These are phyloP conservation scores for Chloris gayana DNA, from an alignment of 176 grass and related monocot species.

Conservation along the genomic window DNA sequence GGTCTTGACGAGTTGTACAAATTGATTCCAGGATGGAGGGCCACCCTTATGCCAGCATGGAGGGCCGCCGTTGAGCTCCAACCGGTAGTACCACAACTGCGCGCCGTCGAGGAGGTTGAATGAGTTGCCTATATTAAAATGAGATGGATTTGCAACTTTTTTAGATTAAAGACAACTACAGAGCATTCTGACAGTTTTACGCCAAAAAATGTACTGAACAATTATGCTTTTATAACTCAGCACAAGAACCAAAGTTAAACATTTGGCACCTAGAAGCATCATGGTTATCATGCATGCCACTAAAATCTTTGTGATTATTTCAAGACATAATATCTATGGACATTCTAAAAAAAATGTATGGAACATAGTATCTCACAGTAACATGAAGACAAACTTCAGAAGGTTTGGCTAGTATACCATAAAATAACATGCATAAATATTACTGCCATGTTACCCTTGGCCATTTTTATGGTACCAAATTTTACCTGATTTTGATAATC, in stretches of 20 bases:
- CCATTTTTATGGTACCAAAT: slow-evolving; percentile 18
- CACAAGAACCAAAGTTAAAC: slow-evolving; percentile 19
- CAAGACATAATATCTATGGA: too few species aligned
- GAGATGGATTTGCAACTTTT: slow-evolving; percentile 8
- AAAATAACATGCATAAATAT: slow-evolving; percentile 4
- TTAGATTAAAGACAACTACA: background rate
- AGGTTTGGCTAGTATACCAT: slow-evolving; percentile 12
- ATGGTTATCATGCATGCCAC: slow-evolving; percentile 3
- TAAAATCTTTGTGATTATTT: slow-evolving; percentile 23
- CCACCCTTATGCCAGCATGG: too few species aligned
- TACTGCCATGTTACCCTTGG: slow-evolving; percentile 27
- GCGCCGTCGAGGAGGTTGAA: too few species aligned
- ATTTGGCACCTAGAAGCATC: background rate
- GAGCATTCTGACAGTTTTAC: background rate
- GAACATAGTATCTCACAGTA: slow-evolving; percentile 9
- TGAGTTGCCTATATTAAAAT: background rate
- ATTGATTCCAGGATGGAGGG: too few species aligned
- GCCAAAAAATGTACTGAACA: background rate
- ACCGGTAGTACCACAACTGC: too few species aligned
- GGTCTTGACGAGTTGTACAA: too few species aligned
- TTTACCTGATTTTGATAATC: slow-evolving; percentile 34
- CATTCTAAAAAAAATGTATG: background rate
- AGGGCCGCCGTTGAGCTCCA: too few species aligned
- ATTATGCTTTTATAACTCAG: background rate
- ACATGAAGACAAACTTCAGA: background rate